Base-by-base conservation (phyloP, 176 grass and related monocot species). In the Raddia distichophylla region DNA sequence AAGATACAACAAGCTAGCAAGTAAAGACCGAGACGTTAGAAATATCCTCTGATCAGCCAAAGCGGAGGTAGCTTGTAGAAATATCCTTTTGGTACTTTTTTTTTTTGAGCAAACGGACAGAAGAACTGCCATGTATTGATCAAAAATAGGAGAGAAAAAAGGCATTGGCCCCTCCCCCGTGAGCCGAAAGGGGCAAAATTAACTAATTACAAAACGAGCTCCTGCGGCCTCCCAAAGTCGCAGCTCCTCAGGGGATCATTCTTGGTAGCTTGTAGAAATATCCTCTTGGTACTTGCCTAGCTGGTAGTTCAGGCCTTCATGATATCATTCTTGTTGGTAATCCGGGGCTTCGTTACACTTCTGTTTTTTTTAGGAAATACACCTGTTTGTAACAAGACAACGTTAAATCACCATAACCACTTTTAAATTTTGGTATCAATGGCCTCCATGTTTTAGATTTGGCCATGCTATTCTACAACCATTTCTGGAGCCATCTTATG, bases 21-120 rank as follows among this genome's bases (percentile, higher is more conserved):
- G 86, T 79, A 97, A 98, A 91, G 92, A 98, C 55, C 90, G 71
- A 4, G 92, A 98, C 75, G 86, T 86, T 17, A 71, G n/a, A n/a
- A n/a, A n/a, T n/a, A n/a, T 69, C 89, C 50, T 74, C 81, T 57
- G 83, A 91, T 66, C 86, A 46, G 34, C 56, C 77, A 43, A 82
- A 89, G 68, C 77, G 88, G 86, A 89, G 92, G 69, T 94, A 94
- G 87, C 52, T 61, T 81, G 51, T 75, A 46, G 63, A 74, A 64
- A 48, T 33, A 20, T 40, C 37, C 37, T 40, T 1, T 40, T 40
- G 4, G 37, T 40, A 27, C 27, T 27, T 27, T 27, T 27, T 27
- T 27, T 27, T 27, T 27, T 27, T 27, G 27, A 27, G 27, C 27
- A 27, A 27, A 27, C 27, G 27, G 27, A 27, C 27, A 27, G 27